A percentile compares a stretch with the other conserved stretches of the same genome.
Conservation (phyloP, 345 rosid genomes). For the Hypericum perforatum region DNA sequence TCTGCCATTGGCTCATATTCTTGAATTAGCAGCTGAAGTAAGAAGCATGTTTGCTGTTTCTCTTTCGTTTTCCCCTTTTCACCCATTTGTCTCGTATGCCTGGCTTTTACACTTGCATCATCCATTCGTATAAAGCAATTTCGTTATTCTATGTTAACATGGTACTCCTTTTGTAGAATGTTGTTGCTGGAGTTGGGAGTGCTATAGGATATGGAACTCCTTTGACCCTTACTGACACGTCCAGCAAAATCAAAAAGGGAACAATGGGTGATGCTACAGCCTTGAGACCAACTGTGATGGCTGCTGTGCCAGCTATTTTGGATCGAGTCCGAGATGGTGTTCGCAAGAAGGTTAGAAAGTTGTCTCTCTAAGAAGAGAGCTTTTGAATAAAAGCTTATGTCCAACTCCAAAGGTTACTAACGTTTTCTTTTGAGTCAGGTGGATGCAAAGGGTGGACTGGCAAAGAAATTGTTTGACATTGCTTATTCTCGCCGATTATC, state of each 20-base stretch:
- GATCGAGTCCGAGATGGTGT: slow-evolving; percentile 99
- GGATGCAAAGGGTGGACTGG: slow-evolving; percentile 68
- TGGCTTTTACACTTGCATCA: no score
- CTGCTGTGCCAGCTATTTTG: slow-evolving; percentile 98
- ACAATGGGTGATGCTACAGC: slow-evolving; percentile 85
- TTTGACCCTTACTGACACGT: slow-evolving; percentile 91
- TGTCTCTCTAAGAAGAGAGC: neutral
- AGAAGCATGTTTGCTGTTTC: slow-evolving; percentile 6
- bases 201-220: slow-evolving; percentile 93
- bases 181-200: slow-evolving; percentile 77
- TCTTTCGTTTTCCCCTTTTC: neutral
- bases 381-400: neutral
- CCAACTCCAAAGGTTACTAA: slow-evolving; percentile 2
- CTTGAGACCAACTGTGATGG: slow-evolving; percentile 78
- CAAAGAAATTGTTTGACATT: slow-evolving; percentile 72
- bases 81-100: no score
- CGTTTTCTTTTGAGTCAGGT: slow-evolving; percentile 40
- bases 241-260: slow-evolving; percentile 83
- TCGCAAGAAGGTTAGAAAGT: slow-evolving; percentile 61
- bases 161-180: slow-evolving; percentile 38
- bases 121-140: no score
- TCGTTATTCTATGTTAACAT: slow-evolving; percentile 1
- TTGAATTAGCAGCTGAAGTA: slow-evolving; percentile 96
- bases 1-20: slow-evolving; percentile 91
- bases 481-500: slow-evolving; percentile 87